These are phyloP conservation scores for Prinsepia uniflora DNA, from an alignment of 306 rosid genomes.

Conservation along the genomic window DNA sequence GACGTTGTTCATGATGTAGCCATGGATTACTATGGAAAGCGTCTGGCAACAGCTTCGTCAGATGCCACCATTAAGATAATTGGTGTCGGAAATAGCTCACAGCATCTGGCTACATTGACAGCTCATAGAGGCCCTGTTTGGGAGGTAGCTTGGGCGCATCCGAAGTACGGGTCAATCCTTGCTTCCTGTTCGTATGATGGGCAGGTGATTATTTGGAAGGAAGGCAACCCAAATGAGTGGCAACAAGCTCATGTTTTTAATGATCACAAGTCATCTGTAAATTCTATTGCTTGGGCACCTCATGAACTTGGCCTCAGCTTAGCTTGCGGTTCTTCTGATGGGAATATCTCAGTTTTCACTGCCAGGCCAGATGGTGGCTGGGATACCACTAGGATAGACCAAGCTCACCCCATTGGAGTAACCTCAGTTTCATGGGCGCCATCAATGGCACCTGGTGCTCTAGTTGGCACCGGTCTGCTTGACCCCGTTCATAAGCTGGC, in stretches of 20 bases:
- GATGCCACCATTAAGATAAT: slow-evolving; percentile 76
- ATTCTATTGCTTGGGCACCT: slow-evolving; percentile 93
- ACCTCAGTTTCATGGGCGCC: slow-evolving; percentile 98
- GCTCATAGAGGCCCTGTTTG: slow-evolving; percentile 90
- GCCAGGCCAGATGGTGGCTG: slow-evolving; percentile 90
- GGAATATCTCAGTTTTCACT: slow-evolving; percentile 70
- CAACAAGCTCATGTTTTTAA: slow-evolving; percentile 68
- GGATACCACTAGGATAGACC: slow-evolving; percentile 78
- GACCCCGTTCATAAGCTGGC: slow-evolving; percentile 88
- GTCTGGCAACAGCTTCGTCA: slow-evolving; percentile 85
- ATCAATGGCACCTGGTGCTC: slow-evolving; percentile 73
- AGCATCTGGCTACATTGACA: slow-evolving; percentile 69
- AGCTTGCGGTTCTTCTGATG: slow-evolving; percentile 95
- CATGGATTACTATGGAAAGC: slow-evolving; percentile 89
- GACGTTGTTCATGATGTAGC: slow-evolving; percentile 74
- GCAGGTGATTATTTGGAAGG: slow-evolving; percentile 80
- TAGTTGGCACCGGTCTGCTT: slow-evolving; percentile 64
- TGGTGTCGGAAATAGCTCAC: slow-evolving; percentile 63
- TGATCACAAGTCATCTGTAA: slow-evolving; percentile 82
- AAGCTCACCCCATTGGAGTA: slow-evolving; percentile 86
- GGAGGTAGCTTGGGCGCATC: slow-evolving; percentile 95
- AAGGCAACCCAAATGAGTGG: slow-evolving; percentile 90
- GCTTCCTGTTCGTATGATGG: slow-evolving; percentile 90
- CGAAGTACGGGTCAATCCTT: slow-evolving; percentile 75
- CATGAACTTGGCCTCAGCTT: slow-evolving; percentile 85